Conservation (phyloP, 805 yeast genomes). For the Sungouiozyma ichnusensis region DNA sequence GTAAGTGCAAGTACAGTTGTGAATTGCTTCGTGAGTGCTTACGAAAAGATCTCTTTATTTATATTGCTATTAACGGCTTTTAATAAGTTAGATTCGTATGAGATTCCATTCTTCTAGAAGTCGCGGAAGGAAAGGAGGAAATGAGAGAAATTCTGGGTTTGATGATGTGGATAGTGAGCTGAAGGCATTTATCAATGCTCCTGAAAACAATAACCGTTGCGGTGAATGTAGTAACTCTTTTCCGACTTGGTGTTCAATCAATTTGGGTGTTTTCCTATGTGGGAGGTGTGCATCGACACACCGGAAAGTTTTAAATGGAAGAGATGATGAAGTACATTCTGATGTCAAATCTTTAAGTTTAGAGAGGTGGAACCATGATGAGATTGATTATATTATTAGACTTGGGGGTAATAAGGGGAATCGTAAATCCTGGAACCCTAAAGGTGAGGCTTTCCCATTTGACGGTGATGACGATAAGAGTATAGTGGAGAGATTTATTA, state of each 20-base stretch:
- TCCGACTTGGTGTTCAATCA: conserved; percentile 39
- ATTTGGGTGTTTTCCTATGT: conserved; percentile 63
- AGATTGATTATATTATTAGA: conserved; percentile 34
- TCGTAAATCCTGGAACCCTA: conserved; percentile 56
- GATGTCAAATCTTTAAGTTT: conserved; percentile 61
- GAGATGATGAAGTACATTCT: conserved; percentile 38
- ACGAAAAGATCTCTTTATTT: too few species aligned
- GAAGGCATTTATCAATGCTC: conserved; percentile 47
- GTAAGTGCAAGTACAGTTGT: too few species aligned
- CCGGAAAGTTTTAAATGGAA: conserved; percentile 43
- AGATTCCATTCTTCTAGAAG: neutral
- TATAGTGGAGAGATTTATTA: conserved; percentile 45
- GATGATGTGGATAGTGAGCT: conserved; percentile 28
- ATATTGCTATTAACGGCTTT: too few species aligned
- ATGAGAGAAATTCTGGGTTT: too few species aligned
- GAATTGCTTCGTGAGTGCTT: too few species aligned
- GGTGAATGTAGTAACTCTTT: conserved; percentile 65
- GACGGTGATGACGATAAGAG: conserved; percentile 61
- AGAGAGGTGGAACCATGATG: conserved; percentile 56
- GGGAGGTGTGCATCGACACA: conserved; percentile 80
- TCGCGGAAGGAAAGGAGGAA: neutral
- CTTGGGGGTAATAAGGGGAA: conserved; percentile 56
- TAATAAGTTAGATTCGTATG: too few species aligned
- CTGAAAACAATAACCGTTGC: conserved; percentile 57
- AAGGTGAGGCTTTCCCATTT: conserved; percentile 56